Evolutionary conservation across 176 grass and related monocot species (phyloP), one percentile per base, ranked within the genome.

Genomic region (Tillandsia leiboldiana): DNA sequence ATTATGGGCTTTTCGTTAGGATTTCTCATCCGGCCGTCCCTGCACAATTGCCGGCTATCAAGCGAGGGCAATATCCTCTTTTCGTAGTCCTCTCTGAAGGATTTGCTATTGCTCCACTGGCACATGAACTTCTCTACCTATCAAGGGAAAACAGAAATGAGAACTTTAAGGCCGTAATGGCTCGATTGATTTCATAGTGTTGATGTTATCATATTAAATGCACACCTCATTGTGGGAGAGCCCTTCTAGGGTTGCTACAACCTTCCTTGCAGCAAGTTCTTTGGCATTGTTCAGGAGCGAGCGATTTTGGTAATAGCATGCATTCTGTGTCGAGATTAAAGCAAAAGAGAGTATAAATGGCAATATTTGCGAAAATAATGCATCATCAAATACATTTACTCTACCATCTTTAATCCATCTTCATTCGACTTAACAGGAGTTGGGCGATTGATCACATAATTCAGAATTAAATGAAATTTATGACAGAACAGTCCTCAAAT

Each of bases 21-120:
- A 80, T 99, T 99, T 67, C 94, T 92, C 79, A 93, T 99, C 26
- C 87, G 69, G 8, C 94, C 94, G 79, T 99, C 89, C 22, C 86
- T 79, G 68, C 74, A 83, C 56, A 99, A 66, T 54, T 79, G 77
- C 26, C 94, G 72, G 53, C 67, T 70, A 11, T 99, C 91, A 27
- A 99, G 82, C 22, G 89, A 90, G 54, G 82, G 12, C 11, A 99
- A 84, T 24, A 86, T 84, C 12, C 94, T 86, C 79, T 85, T 99
- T 82, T 93, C 89, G 26, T 88, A 99, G 75, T 99, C 94, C 75
- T 85, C 94, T 70, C 86, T 86, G 48, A 99, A 99, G 72, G 71
- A 47, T 64, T 93, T 93, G 50, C 82, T 84, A 62, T 68, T 51
- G 27, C 75, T 82, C 89, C 89, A 99, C 66, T 99, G 52, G 57